Evolutionary conservation across 495 filamentous ascomycete species (phyloP).

Genomic region (Aspergillus heteromorphus): DNA sequence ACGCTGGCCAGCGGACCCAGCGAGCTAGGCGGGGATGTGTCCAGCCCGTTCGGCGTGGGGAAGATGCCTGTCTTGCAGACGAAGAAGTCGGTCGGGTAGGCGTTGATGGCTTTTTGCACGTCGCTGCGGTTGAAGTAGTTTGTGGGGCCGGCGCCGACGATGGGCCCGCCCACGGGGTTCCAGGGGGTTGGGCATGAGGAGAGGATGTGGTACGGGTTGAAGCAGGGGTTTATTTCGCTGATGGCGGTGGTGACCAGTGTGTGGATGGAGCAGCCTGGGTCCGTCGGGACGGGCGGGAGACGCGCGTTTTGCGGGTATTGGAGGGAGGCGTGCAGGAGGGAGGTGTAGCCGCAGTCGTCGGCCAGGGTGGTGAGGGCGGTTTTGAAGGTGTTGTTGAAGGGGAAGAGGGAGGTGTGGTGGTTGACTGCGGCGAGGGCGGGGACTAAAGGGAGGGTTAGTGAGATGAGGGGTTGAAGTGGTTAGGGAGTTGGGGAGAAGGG

Average conservation of each 20-base stretch:
- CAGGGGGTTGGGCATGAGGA: slow-evolving; percentile 68
- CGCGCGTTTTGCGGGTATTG: slow-evolving; percentile 46
- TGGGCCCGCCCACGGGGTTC: slow-evolving; percentile 70
- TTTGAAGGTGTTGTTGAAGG: slow-evolving; percentile 62
- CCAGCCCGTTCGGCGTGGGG: slow-evolving; percentile 40
- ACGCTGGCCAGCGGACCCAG: slow-evolving; percentile 56
- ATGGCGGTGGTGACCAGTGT: slow-evolving; percentile 52
- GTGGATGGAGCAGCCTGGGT: slow-evolving; percentile 52
- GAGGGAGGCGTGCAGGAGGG: slow-evolving; percentile 54
- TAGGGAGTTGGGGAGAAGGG: not conserved
- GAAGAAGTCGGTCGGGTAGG: slow-evolving; percentile 56
- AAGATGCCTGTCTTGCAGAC: slow-evolving; percentile 50
- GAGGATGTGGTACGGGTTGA: slow-evolving; percentile 69
- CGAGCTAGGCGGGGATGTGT: slow-evolving; percentile 44
- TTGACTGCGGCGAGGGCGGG: slow-evolving; percentile 57
- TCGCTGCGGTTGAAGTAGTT: slow-evolving; percentile 76
- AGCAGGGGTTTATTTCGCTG: slow-evolving; percentile 66
- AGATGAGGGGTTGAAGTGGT: not conserved
- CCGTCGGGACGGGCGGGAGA: slow-evolving; percentile 22
- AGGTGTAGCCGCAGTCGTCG: slow-evolving; percentile 61
- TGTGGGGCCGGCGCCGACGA: slow-evolving; percentile 47
- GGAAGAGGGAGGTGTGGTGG: slow-evolving; percentile 54
- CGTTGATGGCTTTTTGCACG: slow-evolving; percentile 70
- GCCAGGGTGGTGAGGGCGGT: slow-evolving; percentile 48
- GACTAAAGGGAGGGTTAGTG: slow-evolving; percentile 28